Base-by-base conservation (phyloP, 306 rosid genomes). In the Nissolia schottii region DNA sequence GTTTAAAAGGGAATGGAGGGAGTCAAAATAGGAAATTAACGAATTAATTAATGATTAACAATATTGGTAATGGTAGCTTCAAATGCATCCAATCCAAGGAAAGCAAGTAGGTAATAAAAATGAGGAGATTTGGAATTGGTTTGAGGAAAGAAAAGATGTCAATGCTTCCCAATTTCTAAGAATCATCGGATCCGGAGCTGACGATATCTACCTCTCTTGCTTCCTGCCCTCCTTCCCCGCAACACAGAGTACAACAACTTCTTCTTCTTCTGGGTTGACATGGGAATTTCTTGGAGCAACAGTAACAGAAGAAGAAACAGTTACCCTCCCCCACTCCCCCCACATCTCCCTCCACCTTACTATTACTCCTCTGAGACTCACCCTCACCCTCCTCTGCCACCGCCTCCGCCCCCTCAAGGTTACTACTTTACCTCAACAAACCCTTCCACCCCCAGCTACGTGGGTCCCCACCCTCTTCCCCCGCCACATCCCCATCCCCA, bases 201-300 rank as follows among this genome's bases (percentile, higher is more conserved):
- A 7, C 3, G 4, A 7, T n/a, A 4, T 19, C 24, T 4, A 19
- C 19, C 22, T 11, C 1, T 9, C 3, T n/a, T 10, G 3, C 7
- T n/a, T 55, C 9, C 18, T 24, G 11, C 13, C 0, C 12, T 16
- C 4, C 7, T 16, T 43, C 9, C 49, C 16, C 49, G n/a, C 18
- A 43, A 3, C 49, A 37, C 43, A 37, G n/a, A 37, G 43, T 37
- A 37, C 43, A 37, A 7, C 11, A 32, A 32, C 0, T 10, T 7
- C 2, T 48, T 2, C 11, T 6, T 20, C 13, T 5, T 16, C 31
- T 53, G 35, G 19, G 32, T 55, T 28, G 32, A 70, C 37, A 93
- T 91, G 98, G 97, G 98, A 29, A 83, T 64, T 83, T 90, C 92
- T n/a, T 79, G 87, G 87, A 83, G 96, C 56, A 75, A 75, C 82